phyloP scores from a whole-genome alignment of 805 yeast genomes.

The Wickerhamiella alocasiicola region DNA sequence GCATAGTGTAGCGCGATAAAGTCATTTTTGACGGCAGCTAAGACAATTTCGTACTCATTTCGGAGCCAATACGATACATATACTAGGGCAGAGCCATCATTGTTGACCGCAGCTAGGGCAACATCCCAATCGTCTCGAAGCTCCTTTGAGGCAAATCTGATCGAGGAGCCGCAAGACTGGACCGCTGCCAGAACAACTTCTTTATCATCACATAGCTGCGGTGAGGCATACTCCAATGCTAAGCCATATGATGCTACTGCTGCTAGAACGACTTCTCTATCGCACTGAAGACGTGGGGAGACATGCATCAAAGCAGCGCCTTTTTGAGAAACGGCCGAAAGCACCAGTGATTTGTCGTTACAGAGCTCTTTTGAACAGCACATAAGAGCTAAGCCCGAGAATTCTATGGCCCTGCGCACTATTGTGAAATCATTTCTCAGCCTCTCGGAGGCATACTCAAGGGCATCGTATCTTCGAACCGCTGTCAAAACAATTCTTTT shows the following conservation, averaged over 20 bases:
- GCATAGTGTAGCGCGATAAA: neutral
- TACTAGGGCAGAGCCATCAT: conserved; percentile 1
- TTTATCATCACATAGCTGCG: neutral
- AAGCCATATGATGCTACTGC: conserved; percentile 1
- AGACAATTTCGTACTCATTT: neutral
- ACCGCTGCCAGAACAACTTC: neutral
- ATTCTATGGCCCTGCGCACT: too few relatives aligned
- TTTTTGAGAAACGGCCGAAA: neutral
- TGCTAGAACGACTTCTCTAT: neutral
- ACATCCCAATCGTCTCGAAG: neutral
- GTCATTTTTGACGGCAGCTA: neutral
- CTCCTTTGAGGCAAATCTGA: neutral
- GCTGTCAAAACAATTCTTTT: too few relatives aligned
- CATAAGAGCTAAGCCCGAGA: too few relatives aligned
- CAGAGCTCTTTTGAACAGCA: too few relatives aligned
- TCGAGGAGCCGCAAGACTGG: neutral
- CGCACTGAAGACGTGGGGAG: neutral
- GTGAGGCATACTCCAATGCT: neutral
- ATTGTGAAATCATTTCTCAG: neutral
- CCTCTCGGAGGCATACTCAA: conserved; percentile 2
- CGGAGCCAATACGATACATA: too few relatives aligned
- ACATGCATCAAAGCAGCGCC: neutral
- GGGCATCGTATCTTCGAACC: too few relatives aligned
- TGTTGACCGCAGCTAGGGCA: neutral
- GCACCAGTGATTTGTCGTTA: too few relatives aligned